These are phyloP conservation scores for Eragrostis tef DNA, from an alignment of 202 grass and related monocot species.

Conservation along the genomic window DNA sequence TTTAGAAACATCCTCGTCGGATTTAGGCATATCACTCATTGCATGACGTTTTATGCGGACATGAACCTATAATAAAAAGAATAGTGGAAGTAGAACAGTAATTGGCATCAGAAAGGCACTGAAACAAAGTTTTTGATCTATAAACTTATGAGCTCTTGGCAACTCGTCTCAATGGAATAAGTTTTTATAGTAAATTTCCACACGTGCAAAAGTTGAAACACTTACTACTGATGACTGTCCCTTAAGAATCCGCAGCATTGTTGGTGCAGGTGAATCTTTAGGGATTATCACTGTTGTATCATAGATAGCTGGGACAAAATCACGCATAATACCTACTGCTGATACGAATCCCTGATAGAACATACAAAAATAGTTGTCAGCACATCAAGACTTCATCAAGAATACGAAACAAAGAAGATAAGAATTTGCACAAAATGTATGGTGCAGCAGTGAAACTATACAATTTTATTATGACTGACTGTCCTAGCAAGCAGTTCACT, in stretches of 20 bases:
- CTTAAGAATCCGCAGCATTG: conserved; percentile 85
- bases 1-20: conserved; percentile 86
- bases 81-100: background rate
- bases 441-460: conserved; percentile 7
- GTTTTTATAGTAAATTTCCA: conserved; percentile 5
- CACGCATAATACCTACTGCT: conserved; percentile 70
- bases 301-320: conserved; percentile 86
- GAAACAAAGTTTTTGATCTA: conserved; percentile 2
- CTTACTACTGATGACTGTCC: conserved; percentile 88
- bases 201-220: background rate
- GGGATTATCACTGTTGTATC: conserved; percentile 85
- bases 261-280: conserved; percentile 75
- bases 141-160: background rate
- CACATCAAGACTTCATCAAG: background rate
- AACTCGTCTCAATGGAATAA: background rate
- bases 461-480: conserved; percentile 30
- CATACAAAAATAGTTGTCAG: conserved; percentile 24
- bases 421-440: background rate
- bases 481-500: conserved; percentile 4
- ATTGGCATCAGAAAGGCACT: conserved; percentile 1
- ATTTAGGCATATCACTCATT: conserved; percentile 80
- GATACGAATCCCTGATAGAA: conserved; percentile 77
- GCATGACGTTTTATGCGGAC: conserved; percentile 80
- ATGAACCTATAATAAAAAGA: conserved; percentile 65
- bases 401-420: background rate